Percentiles rank a stretch among this genome's conserved stretches.
Conservation (phyloP, 768 basidiomycete genomes). For the Russula virescens region DNA sequence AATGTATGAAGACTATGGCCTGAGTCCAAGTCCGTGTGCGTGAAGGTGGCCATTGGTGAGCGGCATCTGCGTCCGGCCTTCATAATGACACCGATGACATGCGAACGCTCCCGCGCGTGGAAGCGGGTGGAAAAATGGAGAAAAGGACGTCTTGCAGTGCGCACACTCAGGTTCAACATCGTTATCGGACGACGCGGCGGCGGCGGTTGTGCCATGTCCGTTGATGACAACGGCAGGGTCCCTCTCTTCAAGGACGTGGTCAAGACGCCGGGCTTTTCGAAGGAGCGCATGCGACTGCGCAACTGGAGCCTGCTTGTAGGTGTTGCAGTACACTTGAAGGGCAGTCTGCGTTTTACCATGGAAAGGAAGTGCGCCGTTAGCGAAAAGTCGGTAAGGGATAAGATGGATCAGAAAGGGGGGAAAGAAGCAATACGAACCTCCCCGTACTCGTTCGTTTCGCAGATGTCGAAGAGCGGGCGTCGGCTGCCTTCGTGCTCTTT, state of each 20-base stretch:
- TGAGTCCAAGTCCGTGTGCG: neutral
- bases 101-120: conserved; percentile 30
- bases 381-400: neutral
- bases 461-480: conserved; percentile 72
- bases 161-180: conserved; percentile 41
- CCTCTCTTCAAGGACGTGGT: conserved; percentile 51
- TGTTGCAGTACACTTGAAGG: conserved; percentile 78
- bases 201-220: conserved; percentile 2
- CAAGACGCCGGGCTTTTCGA: conserved; percentile 83
- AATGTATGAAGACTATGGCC: neutral
- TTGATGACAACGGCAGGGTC: conserved; percentile 22
- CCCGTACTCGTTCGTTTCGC: conserved; percentile 76
- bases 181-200: neutral
- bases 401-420: neutral
- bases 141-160: conserved; percentile 61
- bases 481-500: conserved; percentile 31
- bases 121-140: conserved; percentile 66
- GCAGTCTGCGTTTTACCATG: conserved; percentile 54
- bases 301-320: conserved; percentile 75
- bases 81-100: conserved; percentile 45
- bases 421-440: conserved; percentile 49
- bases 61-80: conserved; percentile 24
- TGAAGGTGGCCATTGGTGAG: conserved; percentile 21
- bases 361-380: neutral
- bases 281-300: conserved; percentile 77